These are phyloP conservation scores for Psilocybe mexicana DNA, from an alignment of 1,284 basidiomycete genomes.

Conservation along the genomic window DNA sequence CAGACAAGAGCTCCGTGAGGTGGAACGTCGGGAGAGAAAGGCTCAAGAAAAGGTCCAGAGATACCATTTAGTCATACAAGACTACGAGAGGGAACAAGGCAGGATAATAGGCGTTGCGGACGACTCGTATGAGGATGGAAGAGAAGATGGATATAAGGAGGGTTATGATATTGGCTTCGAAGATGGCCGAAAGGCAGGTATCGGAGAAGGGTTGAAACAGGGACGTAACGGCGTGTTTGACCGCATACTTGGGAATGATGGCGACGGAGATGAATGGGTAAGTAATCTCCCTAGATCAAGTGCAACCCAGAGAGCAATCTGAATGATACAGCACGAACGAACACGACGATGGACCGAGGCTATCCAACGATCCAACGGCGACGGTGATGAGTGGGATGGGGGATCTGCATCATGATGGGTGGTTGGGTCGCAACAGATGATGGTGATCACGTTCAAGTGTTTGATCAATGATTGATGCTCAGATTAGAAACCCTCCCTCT, in stretches of 20 bases:
- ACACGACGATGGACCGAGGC: constrained; percentile 37
- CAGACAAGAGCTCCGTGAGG: constrained; percentile 46
- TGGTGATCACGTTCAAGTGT: constrained; percentile 12
- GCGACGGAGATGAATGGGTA: constrained; percentile 27
- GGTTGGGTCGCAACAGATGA: background rate
- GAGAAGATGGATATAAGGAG: constrained; percentile 45
- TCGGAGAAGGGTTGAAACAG: constrained; percentile 42
- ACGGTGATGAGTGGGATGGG: background rate
- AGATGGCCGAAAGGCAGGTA: constrained; percentile 44
- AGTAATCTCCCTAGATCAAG: background rate
- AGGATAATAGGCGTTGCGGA: constrained; percentile 48
- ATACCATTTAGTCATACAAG: constrained; percentile 48
- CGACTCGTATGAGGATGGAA: constrained; percentile 46
- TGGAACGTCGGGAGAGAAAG: constrained; percentile 47
- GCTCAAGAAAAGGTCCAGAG: constrained; percentile 48
- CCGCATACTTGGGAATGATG: constrained; percentile 48
- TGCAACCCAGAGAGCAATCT: background rate
- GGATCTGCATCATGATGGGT: constrained; percentile 5
- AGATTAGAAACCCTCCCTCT: constrained; percentile 18
- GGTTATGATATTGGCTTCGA: constrained; percentile 48
- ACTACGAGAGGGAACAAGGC: constrained; percentile 33
- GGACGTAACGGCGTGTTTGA: constrained; percentile 55
- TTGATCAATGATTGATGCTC: constrained; percentile 26
- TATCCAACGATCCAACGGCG: constrained; percentile 26
- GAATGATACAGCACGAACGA: constrained; percentile 16